Evolutionary conservation across 495 filamentous ascomycete genomes (phyloP), one percentile per base, ranked within the genome.

Genomic region (Penicillium odoratum): DNA sequence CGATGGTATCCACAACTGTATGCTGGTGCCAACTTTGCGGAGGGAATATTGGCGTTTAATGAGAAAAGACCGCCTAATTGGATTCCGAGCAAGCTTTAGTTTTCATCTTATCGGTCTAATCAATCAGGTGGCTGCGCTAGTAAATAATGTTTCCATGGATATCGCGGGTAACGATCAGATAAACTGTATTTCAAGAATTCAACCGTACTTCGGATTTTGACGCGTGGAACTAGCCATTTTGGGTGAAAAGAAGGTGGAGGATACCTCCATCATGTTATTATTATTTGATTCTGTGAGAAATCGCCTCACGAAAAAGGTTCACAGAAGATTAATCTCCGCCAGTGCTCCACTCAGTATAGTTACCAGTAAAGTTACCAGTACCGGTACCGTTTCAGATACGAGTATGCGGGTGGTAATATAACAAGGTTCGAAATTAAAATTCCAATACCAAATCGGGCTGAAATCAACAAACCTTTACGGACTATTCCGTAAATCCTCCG

Each of bases 11-110:
- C 61, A 51, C 69, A 71, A 57, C 75, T 96, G 52, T 76, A 86
- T 43, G 74, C 62, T 16, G 90, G 88, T 15, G 82, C 86, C 65
- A 94, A 94, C 75, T 87, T 90, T 68, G 79, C 73, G 59, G 91
- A 95, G 74, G 91, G 90, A 0, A 78, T 94, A 40, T 78, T 67
- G 72, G 88, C 87, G 56, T 95, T 95, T 82, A 83, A 88, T 57
- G 90, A 92, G 82, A 91, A 84, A 73, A 77, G 90, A 72, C 78
- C 81, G 68, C 83, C 88, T 25, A 78, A 72, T 50, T 93, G 91
- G 90, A 79, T 67, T 87, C 84, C 65, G 93, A 92, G 74, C 65
- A 21, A 21, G 21, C 21, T 21, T 21, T 21, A 21, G 21, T 21
- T 21, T 1, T 51, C 21, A 25, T 51, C 48, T 36, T 31, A 36